These are phyloP conservation scores for Aspergillus tanneri DNA, from an alignment of 2,329 filamentous ascomycete species.

Conservation along the genomic window DNA sequence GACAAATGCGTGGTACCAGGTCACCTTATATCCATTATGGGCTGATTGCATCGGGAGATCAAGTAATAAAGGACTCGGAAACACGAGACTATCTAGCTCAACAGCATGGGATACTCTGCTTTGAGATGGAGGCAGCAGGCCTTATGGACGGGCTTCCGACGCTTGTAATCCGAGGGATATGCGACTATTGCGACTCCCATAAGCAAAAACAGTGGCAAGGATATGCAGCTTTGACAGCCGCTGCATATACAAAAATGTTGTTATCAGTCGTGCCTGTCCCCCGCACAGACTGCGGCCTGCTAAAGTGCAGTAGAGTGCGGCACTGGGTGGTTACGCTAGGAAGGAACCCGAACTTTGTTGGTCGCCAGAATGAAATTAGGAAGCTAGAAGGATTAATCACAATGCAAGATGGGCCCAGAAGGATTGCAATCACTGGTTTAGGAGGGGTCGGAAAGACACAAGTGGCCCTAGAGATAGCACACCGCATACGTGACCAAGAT, in stretches of 20 bases:
- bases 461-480: neutral
- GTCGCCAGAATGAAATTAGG: neutral
- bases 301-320: neutral
- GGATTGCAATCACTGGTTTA: neutral
- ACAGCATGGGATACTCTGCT: too few relatives aligned
- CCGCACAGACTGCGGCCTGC: neutral
- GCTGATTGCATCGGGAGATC: too few relatives aligned
- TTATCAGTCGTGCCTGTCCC: neutral
- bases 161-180: too few relatives aligned
- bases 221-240: slow-evolving; percentile 18
- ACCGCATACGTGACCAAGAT: slow-evolving; percentile 17
- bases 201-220: slow-evolving; percentile 17
- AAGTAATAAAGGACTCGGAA: too few relatives aligned
- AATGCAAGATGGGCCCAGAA: neutral
- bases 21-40: too few relatives aligned
- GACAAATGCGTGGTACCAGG: too few relatives aligned
- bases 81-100: too few relatives aligned
- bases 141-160: too few relatives aligned
- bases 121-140: too few relatives aligned
- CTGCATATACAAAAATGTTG: slow-evolving; percentile 12
- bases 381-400: neutral
- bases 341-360: slow-evolving; percentile 7
- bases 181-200: too few relatives aligned
- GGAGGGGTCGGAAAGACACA: slow-evolving; percentile 1
- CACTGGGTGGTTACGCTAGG: slow-evolving; percentile 20